A percentile compares a stretch with the other conserved stretches of the same genome.
These are phyloP conservation scores for Tricholoma flavovirens DNA, from an alignment of 768 basidiomycete genomes.

Conservation along the genomic window DNA sequence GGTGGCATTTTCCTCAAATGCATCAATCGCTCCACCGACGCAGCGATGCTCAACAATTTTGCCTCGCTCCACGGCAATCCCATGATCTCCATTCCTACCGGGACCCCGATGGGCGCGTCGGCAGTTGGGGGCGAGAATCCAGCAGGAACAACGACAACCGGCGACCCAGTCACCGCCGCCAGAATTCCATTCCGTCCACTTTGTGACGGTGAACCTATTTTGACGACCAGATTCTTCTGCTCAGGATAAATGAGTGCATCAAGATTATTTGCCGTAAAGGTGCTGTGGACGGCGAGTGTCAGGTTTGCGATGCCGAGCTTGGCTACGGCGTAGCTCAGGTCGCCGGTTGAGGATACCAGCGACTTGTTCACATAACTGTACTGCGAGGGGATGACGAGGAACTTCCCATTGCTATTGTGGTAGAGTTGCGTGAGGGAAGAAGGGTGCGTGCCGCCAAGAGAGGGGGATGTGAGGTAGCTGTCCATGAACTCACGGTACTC, in stretches of 20 bases:
- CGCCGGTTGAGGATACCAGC: background rate
- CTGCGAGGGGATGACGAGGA: background rate
- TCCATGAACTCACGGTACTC: background rate
- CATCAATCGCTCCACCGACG: background rate
- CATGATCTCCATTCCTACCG: background rate
- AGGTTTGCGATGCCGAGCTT: background rate
- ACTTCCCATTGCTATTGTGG: background rate
- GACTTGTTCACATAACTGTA: background rate
- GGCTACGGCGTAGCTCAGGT: background rate
- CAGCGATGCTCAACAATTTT: background rate
- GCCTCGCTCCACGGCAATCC: background rate
- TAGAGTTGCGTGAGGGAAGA: background rate
- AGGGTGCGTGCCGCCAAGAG: background rate
- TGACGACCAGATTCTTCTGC: background rate
- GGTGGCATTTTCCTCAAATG: background rate
- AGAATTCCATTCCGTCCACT: background rate
- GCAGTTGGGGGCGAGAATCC: background rate
- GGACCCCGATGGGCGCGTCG: background rate
- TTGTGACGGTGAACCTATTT: background rate
- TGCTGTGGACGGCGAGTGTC: background rate
- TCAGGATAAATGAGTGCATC: background rate
- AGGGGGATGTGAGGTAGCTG: background rate
- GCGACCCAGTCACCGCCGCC: background rate
- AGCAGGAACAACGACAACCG: background rate
- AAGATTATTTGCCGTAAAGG: background rate